Conservation (phyloP, 208 protist species). For the Paratrypanosoma confusum region DNA sequence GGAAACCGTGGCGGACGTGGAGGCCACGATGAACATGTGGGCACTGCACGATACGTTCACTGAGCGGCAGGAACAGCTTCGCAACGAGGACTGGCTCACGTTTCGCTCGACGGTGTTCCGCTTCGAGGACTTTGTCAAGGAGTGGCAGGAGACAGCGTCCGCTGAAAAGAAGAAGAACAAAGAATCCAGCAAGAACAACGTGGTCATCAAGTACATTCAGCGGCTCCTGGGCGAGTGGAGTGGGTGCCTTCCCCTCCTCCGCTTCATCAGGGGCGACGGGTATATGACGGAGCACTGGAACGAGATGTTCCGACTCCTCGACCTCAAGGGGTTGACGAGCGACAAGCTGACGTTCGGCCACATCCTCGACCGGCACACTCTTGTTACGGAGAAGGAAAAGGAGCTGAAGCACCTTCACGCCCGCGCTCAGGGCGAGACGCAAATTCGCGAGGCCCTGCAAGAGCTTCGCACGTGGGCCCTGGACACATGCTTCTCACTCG, state of each 20-base stretch:
- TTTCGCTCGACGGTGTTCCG: constrained; percentile 87
- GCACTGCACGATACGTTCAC: constrained; percentile 78
- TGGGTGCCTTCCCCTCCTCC: constrained; percentile 65
- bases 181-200: constrained; percentile 5
- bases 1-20: constrained; percentile 50
- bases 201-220: constrained; percentile 56
- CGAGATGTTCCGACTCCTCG: constrained; percentile 86
- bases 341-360: constrained; percentile 82
- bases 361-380: constrained; percentile 69
- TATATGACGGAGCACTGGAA: constrained; percentile 96
- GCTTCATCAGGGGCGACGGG: constrained; percentile 90
- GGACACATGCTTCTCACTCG: constrained; percentile 80
- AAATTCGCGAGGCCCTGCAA: constrained; percentile 91
- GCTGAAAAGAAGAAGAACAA: neutral
- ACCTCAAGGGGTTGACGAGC: constrained; percentile 68
- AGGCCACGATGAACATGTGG: constrained; percentile 59
- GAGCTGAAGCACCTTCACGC: constrained; percentile 89
- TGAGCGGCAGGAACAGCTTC: constrained; percentile 53
- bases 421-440: constrained; percentile 90
- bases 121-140: constrained; percentile 92
- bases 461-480: constrained; percentile 90
- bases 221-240: constrained; percentile 58
- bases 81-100: constrained; percentile 90
- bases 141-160: constrained; percentile 55
- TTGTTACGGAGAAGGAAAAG: constrained; percentile 63